These are phyloP conservation scores for Sclerotiophoma versabilis DNA, from an alignment of 2,329 filamentous ascomycete species.

Conservation along the genomic window DNA sequence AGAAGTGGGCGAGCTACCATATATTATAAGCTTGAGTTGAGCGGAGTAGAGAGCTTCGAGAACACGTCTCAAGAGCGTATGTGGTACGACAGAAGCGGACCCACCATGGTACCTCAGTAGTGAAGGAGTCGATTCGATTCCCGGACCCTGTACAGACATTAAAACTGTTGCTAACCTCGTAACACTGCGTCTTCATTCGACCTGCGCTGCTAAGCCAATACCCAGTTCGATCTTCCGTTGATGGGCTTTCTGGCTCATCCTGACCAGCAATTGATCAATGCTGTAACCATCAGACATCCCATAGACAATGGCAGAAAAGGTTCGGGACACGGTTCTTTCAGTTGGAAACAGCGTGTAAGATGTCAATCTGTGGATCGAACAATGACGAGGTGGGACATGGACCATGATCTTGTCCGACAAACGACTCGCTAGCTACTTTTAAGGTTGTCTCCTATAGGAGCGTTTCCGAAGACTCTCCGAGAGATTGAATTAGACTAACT, in stretches of 20 bases:
- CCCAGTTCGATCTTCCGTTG: not conserved
- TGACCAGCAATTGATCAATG: not conserved
- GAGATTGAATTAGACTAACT: not conserved
- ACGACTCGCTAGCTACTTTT: not conserved
- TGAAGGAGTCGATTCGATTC: not conserved
- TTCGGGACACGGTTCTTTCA: not conserved
- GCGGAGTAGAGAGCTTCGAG: not conserved
- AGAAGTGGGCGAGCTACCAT: not conserved
- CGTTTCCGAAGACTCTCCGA: not conserved
- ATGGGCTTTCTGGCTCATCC: not conserved
- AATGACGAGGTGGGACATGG: slow-evolving; percentile 2
- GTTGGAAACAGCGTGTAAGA: not conserved
- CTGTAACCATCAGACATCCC: not conserved
- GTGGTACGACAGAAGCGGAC: slow-evolving; percentile 1
- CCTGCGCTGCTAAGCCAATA: not conserved
- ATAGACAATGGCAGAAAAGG: not conserved
- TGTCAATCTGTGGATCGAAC: not conserved
- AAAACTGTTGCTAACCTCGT: not conserved
- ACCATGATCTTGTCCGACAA: not conserved
- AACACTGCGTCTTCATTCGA: not conserved
- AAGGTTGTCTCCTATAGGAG: not conserved
- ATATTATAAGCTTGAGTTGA: not conserved
- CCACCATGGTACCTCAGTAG: slow-evolving; percentile 1
- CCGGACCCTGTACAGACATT: not conserved
- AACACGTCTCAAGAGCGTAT: not conserved